phyloP scores from a whole-genome alignment of 176 grass and related monocot species.

The Bonia amplexicaulis region DNA sequence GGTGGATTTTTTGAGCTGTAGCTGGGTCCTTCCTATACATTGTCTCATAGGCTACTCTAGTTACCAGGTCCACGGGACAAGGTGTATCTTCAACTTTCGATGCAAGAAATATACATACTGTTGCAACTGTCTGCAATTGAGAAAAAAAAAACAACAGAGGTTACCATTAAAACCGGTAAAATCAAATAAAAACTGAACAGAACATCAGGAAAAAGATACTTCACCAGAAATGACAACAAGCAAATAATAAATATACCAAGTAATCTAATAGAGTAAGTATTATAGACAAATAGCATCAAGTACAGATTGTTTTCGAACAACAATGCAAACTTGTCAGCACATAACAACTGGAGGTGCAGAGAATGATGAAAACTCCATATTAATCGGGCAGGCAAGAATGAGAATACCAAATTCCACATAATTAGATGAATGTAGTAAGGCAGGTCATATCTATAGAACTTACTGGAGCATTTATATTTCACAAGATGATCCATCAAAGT shows the following conservation, averaged over 20 bases:
- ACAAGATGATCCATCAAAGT: constrained; percentile 40
- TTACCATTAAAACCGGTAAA: neutral
- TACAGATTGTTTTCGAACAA: neutral
- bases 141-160: neutral
- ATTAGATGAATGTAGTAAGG: neutral
- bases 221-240: neutral
- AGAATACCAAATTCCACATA: neutral
- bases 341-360: neutral
- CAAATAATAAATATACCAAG: neutral
- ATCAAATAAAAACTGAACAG: neutral
- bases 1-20: constrained; percentile 39
- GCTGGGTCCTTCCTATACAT: constrained; percentile 45
- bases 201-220: neutral
- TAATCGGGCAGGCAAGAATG: neutral
- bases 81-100: constrained; percentile 68
- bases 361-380: neutral
- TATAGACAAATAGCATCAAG: neutral
- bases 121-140: constrained; percentile 48
- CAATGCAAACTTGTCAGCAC: neutral
- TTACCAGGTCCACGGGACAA: constrained; percentile 47
- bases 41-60: constrained; percentile 50
- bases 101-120: constrained; percentile 68
- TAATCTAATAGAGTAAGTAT: neutral
- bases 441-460: constrained; percentile 28
- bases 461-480: constrained; percentile 26